Evolutionary conservation across 2,329 filamentous ascomycete genomes (phyloP).

Genomic region (Diaporthe batatas): DNA sequence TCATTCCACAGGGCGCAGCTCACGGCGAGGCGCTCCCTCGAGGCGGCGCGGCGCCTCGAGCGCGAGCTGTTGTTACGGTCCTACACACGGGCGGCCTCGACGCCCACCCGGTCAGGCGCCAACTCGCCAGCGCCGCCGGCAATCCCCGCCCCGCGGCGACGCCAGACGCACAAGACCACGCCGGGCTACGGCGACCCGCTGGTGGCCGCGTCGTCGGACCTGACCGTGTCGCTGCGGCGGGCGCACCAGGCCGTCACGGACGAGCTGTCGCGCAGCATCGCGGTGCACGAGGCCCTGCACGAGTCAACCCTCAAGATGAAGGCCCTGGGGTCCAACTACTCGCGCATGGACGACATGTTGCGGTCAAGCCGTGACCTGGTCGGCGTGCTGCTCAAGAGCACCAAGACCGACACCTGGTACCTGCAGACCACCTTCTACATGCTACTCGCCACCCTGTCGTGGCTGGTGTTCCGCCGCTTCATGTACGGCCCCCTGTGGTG

Average conservation of each 20-base stretch:
- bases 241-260: constrained; percentile 89
- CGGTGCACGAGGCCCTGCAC: constrained; percentile 88
- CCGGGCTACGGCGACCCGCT: constrained; percentile 73
- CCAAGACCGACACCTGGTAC: constrained; percentile 99
- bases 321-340: constrained; percentile 85
- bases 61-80: constrained; percentile 80
- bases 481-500: constrained; percentile 93
- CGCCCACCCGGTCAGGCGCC: constrained; percentile 50
- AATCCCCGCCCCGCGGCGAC: constrained; percentile 36
- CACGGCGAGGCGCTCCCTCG: constrained; percentile 80
- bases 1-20: constrained; percentile 88
- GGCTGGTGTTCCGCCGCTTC: constrained; percentile 87
- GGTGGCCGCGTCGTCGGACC: constrained; percentile 83
- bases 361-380: constrained; percentile 81
- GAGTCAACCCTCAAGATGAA: constrained; percentile 87
- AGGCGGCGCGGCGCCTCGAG: constrained; percentile 80
- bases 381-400: constrained; percentile 82
- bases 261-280: constrained; percentile 88
- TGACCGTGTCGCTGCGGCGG: constrained; percentile 85
- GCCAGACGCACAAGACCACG: constrained; percentile 46
- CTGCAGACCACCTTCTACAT: constrained; percentile 91
- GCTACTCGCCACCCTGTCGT: constrained; percentile 80
- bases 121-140: constrained; percentile 50
- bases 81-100: constrained; percentile 54
- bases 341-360: constrained; percentile 81